Conservation (phyloP, 2,329 filamentous ascomycete genomes). For the Macrophomina pseudophaseolina region DNA sequence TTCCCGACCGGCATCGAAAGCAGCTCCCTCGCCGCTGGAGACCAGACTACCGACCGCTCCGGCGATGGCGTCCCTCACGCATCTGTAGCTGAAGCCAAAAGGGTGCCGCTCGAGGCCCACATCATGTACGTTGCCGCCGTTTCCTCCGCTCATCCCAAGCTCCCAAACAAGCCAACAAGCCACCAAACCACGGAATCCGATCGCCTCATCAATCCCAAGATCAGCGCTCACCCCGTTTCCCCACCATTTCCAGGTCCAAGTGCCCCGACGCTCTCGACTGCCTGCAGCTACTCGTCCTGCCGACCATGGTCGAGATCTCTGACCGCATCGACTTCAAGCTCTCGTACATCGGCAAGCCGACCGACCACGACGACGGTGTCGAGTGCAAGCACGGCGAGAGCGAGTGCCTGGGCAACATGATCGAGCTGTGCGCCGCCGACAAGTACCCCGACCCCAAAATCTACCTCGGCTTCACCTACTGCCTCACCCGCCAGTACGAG, state of each 20-base stretch:
- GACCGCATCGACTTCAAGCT: conserved; percentile 90
- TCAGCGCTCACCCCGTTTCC: background rate
- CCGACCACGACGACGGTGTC: conserved; percentile 78
- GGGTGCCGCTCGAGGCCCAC: conserved; percentile 85
- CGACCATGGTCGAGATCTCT: conserved; percentile 79
- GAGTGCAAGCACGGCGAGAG: conserved; percentile 85
- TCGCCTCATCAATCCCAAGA: background rate
- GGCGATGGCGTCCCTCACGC: background rate
- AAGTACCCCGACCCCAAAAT: conserved; percentile 85
- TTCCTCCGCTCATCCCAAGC: conserved; percentile 18
- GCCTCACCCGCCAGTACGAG: conserved; percentile 75
- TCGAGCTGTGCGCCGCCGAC: conserved; percentile 86
- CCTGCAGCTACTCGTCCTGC: conserved; percentile 78
- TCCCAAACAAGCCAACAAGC: background rate
- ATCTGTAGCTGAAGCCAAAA: conserved; percentile 29
- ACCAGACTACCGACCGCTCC: background rate
- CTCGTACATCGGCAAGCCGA: conserved; percentile 85
- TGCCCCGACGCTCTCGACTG: conserved; percentile 91
- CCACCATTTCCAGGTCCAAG: conserved; percentile 58
- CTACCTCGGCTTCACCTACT: conserved; percentile 92
- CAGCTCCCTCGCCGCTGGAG: background rate
- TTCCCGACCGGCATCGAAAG: conserved; percentile 16
- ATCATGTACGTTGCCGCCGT: conserved; percentile 67
- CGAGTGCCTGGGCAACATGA: conserved; percentile 92
- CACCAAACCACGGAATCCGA: no score